Evolutionary conservation across 805 yeast species (phyloP).

Genomic region (Spathaspora girioi): DNA sequence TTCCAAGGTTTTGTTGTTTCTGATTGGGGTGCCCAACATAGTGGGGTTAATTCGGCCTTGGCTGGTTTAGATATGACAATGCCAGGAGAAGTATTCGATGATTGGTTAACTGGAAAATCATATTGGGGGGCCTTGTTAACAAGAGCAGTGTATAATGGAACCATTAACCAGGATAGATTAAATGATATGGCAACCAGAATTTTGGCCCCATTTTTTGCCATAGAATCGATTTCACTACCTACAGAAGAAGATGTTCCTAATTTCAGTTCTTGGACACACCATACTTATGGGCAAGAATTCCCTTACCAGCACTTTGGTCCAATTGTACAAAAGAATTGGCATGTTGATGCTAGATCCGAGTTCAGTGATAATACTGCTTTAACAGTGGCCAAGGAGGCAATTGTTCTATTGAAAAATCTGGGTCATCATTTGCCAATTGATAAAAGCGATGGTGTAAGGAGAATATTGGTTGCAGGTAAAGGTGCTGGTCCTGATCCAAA

Average conservation of each 20-base stretch:
- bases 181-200: constrained; percentile 63
- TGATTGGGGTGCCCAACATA: constrained; percentile 65
- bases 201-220: constrained; percentile 52
- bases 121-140: constrained; percentile 59
- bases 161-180: constrained; percentile 49
- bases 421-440: constrained; percentile 51
- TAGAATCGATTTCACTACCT: constrained; percentile 34
- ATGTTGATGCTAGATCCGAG: constrained; percentile 49
- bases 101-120: constrained; percentile 51
- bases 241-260: constrained; percentile 45
- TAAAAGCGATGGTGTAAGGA: constrained; percentile 37
- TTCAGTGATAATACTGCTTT: constrained; percentile 47
- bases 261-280: constrained; percentile 57
- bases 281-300: constrained; percentile 50
- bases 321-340: constrained; percentile 50
- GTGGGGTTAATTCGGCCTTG: constrained; percentile 53
- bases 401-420: constrained; percentile 51
- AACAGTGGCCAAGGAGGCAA: constrained; percentile 54
- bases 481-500: constrained; percentile 50
- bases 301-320: constrained; percentile 56
- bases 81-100: constrained; percentile 58
- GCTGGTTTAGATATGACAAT: constrained; percentile 65
- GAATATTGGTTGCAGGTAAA: constrained; percentile 46
- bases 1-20: constrained; percentile 67
- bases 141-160: constrained; percentile 50